These are phyloP conservation scores for Cercospora brassicicola DNA, from an alignment of 2,329 filamentous ascomycete genomes.

Conservation along the genomic window DNA sequence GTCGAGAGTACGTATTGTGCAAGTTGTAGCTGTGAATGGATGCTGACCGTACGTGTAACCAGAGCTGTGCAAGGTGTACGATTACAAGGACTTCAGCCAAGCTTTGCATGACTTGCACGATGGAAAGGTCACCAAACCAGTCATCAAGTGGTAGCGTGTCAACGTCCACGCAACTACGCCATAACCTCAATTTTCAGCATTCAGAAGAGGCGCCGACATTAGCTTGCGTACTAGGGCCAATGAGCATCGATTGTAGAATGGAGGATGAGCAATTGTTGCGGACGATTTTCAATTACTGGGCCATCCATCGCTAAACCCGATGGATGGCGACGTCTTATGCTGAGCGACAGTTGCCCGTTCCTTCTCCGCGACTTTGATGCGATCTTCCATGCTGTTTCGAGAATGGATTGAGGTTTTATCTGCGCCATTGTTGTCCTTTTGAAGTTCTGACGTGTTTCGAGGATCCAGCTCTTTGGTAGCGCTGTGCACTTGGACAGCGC, in stretches of 20 bases:
- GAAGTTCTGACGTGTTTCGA: slow-evolving; percentile 7
- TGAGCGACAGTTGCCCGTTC: background rate
- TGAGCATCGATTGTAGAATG: background rate
- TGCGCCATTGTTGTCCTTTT: slow-evolving; percentile 10
- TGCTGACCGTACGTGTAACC: background rate
- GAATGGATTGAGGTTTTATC: slow-evolving; percentile 6
- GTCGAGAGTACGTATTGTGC: slow-evolving; percentile 20
- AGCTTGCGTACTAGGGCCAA: background rate
- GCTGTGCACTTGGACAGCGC: background rate
- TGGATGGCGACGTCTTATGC: slow-evolving; percentile 7
- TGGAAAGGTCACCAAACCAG: slow-evolving; percentile 25
- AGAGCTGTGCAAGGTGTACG: slow-evolving; percentile 25
- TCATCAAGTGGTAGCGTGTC: slow-evolving; percentile 20
- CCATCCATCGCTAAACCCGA: slow-evolving; percentile 14
- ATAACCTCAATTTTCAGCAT: background rate
- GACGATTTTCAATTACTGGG: slow-evolving; percentile 6
- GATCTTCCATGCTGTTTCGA: slow-evolving; percentile 7
- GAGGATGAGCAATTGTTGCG: background rate
- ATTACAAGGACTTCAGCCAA: slow-evolving; percentile 24
- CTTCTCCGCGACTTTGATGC: background rate
- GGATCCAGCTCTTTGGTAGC: background rate
- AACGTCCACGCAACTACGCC: background rate
- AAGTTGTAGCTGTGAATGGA: background rate
- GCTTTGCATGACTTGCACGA: slow-evolving; percentile 25
- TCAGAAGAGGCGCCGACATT: background rate